A percentile compares a stretch with the other conserved stretches of the same genome.
phyloP scores from a whole-genome alignment of 768 basidiomycete genomes.

The Mrakia blollopis region DNA sequence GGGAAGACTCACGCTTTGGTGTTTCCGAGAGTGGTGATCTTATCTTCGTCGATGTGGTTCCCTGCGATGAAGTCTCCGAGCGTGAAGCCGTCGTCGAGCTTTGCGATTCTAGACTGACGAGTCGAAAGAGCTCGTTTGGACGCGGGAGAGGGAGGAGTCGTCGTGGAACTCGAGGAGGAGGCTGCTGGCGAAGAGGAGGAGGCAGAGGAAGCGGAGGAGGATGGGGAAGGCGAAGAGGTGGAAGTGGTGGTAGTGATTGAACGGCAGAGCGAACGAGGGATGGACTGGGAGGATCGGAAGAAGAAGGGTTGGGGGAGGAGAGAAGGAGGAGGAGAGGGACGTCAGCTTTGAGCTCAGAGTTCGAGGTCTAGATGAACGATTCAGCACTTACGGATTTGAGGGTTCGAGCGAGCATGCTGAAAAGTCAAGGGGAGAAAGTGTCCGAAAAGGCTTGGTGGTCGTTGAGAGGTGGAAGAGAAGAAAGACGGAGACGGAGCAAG shows the following conservation, averaged over 20 bases:
- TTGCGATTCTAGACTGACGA: conserved; percentile 16
- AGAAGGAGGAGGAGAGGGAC: background rate
- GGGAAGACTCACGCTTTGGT: conserved; percentile 56
- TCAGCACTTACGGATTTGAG: conserved; percentile 2
- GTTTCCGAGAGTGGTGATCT: conserved; percentile 57
- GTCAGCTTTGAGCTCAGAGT: background rate
- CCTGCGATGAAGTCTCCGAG: conserved; percentile 77
- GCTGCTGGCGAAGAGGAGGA: background rate
- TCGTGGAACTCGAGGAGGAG: conserved; percentile 16
- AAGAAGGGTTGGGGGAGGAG: conserved; percentile 11
- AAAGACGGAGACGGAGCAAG: background rate
- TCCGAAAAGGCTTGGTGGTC: background rate
- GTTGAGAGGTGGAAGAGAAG: background rate
- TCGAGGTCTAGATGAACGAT: background rate
- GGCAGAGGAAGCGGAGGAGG: background rate
- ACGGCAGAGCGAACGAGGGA: background rate
- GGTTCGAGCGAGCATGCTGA: conserved; percentile 1
- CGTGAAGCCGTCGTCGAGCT: conserved; percentile 54
- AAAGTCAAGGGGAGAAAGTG: background rate
- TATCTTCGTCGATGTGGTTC: conserved; percentile 46
- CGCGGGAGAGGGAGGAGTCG: background rate
- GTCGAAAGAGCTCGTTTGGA: conserved; percentile 16
- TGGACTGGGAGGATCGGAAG: background rate
- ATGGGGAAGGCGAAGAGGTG: background rate
- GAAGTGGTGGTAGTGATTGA: conserved; percentile 9